Percentiles rank a stretch among this genome's conserved stretches.
phyloP scores from a whole-genome alignment of 345 rosid species.

The Passiflora organensis region DNA sequence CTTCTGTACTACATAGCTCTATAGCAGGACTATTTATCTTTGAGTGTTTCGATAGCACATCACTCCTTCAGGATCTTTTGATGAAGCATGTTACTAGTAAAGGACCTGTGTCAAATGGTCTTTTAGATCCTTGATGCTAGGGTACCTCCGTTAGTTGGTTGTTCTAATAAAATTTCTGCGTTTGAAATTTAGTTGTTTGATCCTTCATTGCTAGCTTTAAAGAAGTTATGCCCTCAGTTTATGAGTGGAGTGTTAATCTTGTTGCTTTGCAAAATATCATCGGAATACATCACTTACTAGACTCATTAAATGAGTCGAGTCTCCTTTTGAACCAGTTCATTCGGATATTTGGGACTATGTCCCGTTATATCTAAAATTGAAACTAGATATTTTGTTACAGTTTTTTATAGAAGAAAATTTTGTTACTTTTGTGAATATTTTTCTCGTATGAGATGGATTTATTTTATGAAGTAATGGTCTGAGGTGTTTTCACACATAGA shows the following conservation, averaged over 20 bases:
- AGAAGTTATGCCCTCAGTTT: neutral
- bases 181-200: neutral
- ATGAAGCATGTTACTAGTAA: neutral
- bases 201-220: neutral
- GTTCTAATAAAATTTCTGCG: neutral
- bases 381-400: no score
- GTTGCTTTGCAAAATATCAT: slow-evolving; percentile 5
- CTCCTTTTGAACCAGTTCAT: neutral
- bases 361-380: no score
- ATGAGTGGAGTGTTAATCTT: neutral
- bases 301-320: neutral
- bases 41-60: no score
- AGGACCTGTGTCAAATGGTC: neutral
- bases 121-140: neutral
- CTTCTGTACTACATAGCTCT: no score
- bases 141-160: neutral
- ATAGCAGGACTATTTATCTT: no score
- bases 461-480: no score
- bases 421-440: no score
- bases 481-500: no score
- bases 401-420: no score
- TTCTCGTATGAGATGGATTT: no score
- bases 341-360: neutral
- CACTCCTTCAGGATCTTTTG: slow-evolving; percentile 2
- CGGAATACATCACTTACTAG: neutral